phyloP scores from a whole-genome alignment of 2,329 filamentous ascomycete species.

The Scorias spongiosa region DNA sequence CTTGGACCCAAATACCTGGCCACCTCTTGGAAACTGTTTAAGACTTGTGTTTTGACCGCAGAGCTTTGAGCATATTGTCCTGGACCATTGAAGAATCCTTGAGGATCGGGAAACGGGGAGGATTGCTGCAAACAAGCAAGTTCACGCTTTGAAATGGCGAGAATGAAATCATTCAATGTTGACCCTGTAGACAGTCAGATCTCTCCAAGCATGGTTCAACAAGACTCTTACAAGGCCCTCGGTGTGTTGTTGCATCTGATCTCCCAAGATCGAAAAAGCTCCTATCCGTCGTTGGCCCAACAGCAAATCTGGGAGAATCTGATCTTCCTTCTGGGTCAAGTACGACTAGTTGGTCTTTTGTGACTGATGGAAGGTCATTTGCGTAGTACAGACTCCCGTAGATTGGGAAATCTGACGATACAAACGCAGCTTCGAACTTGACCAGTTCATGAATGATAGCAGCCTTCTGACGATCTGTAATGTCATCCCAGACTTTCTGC shows the following conservation, averaged over 20 bases:
- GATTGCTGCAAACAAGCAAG: conserved; percentile 2
- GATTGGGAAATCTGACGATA: background rate
- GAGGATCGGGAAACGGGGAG: conserved; percentile 3
- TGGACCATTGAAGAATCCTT: conserved; percentile 4
- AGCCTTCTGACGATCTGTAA: conserved; percentile 7
- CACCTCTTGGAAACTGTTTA: conserved; percentile 1
- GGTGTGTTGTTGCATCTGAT: conserved; percentile 2
- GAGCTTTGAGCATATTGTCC: conserved; percentile 3
- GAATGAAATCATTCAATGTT: conserved; percentile 3
- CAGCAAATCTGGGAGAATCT: background rate
- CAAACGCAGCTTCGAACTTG: conserved; percentile 1
- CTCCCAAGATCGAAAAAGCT: conserved; percentile 3
- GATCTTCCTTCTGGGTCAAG: background rate
- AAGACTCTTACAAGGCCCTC: conserved; percentile 12
- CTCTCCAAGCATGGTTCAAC: background rate
- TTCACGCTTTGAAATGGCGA: conserved; percentile 4
- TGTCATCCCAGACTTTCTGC: conserved; percentile 2
- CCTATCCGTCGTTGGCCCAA: conserved; percentile 3
- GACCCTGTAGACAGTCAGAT: background rate
- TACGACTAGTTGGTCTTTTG: conserved; percentile 1
- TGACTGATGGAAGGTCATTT: conserved; percentile 1
- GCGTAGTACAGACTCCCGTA: conserved; percentile 3
- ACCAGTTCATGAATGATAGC: conserved; percentile 1
- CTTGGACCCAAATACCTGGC: conserved; percentile 1
- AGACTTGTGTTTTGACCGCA: background rate